phyloP scores from a whole-genome alignment of 306 rosid genomes.

The Fragaria ananassa region DNA sequence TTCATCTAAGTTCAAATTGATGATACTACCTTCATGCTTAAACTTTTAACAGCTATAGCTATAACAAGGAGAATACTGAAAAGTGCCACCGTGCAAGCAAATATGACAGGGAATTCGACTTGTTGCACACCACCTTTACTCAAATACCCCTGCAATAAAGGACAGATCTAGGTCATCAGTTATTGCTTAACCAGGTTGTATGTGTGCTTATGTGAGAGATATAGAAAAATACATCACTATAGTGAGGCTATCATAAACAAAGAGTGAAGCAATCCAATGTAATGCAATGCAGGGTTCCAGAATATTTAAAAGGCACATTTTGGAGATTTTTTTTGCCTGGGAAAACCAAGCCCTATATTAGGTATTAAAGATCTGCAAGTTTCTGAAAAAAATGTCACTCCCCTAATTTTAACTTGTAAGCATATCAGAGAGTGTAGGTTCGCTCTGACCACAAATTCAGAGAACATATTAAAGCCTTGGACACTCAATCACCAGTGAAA shows the following conservation, averaged over 20 bases:
- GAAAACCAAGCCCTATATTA: neutral
- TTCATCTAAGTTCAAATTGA: neutral
- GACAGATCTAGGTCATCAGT: neutral
- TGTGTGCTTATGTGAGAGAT: neutral
- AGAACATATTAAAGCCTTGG: neutral
- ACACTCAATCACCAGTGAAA: neutral
- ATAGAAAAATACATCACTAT: neutral
- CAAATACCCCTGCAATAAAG: constrained; percentile 49
- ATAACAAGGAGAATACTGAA: constrained; percentile 56
- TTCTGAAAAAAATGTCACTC: neutral
- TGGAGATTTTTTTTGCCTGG: neutral
- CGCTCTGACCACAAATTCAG: neutral
- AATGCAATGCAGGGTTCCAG: constrained; percentile 2
- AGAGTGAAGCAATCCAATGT: neutral
- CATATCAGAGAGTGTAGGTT: neutral
- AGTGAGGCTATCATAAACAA: neutral
- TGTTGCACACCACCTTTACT: constrained; percentile 40
- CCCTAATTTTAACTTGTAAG: neutral
- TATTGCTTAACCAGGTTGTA: neutral
- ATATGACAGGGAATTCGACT: constrained; percentile 75
- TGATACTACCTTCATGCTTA: neutral
- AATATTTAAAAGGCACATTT: neutral
- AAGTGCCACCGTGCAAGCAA: constrained; percentile 78
- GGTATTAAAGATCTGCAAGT: neutral
- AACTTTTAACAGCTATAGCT: constrained; percentile 45